Percentiles rank a stretch among this genome's conserved stretches.
phyloP scores from a whole-genome alignment of 192 early-diverging fungal species.

The Phlyctochytrium planicorne region DNA sequence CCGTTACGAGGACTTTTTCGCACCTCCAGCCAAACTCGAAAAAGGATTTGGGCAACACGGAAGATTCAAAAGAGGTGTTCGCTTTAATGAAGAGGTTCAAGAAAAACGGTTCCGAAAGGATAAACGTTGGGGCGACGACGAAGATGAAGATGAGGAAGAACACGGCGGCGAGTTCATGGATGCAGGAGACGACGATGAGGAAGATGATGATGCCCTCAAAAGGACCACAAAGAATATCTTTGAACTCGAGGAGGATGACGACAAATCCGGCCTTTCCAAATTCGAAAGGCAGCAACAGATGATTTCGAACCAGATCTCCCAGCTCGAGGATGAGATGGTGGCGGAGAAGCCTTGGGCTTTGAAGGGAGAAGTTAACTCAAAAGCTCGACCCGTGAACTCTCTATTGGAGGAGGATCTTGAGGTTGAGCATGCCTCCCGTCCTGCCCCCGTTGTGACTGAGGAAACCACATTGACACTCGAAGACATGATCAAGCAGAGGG shows the following conservation, averaged over 20 bases:
- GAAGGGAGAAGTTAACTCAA: constrained; percentile 79
- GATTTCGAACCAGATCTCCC: constrained; percentile 69
- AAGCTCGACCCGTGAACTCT: constrained; percentile 86
- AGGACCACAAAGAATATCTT: constrained; percentile 54
- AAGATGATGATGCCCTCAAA: constrained; percentile 41
- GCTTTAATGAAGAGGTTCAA: constrained; percentile 25
- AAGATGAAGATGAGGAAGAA: constrained; percentile 40
- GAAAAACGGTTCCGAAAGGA: constrained; percentile 20
- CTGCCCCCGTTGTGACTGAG: constrained; percentile 92
- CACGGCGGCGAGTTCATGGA: constrained; percentile 29
- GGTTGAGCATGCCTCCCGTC: constrained; percentile 86
- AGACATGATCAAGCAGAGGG: constrained; percentile 91
- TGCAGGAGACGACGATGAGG: constrained; percentile 34
- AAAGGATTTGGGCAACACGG: neutral
- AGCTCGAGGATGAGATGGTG: constrained; percentile 85
- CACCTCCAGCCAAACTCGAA: constrained; percentile 46
- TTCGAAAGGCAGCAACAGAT: constrained; percentile 77
- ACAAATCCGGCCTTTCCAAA: constrained; percentile 54
- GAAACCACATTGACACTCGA: constrained; percentile 84
- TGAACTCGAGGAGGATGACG: constrained; percentile 52
- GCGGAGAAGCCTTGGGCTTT: constrained; percentile 86
- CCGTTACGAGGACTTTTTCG: constrained; percentile 83
- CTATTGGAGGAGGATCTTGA: constrained; percentile 92
- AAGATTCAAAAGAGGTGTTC: constrained; percentile 31
- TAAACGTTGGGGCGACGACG: constrained; percentile 17